Evolutionary conservation across 2,329 filamentous ascomycete genomes (phyloP), one percentile per base, ranked within the genome.

Genomic region (Aspergillus chevalieri): DNA sequence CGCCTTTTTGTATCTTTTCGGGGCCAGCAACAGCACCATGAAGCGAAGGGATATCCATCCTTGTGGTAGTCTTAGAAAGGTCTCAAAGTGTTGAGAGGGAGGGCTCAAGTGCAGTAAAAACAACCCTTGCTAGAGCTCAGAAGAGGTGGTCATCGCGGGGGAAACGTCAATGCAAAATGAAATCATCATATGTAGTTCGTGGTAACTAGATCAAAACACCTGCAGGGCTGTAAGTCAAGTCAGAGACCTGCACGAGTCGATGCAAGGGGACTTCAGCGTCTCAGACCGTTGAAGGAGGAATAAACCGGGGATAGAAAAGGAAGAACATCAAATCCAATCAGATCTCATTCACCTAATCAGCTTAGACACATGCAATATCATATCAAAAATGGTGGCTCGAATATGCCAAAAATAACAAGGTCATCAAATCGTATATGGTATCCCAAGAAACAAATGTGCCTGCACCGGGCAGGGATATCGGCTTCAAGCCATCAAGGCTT

Each of bases 221-320:
- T 57, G 58, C 58, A 57, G 44, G 22, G 44, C 43, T 43, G 22
- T 36, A 36, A 44, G 44, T 38, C 14, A 34, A 46, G 44, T 44
- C 46, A 17, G 33, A 54, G 46, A 24, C 50, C 53, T 52, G 48
- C 52, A 55, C 33, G 47, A 14, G 10, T 38, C 4, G 9, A 56
- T 52, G 57, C 57, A 60, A 60, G 59, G 58, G 49, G 43, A 44
- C 6, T 12, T 22, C 19, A 46, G 19, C 41, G 38, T 43, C 28
- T 17, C 43, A 46, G 34, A 47, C 22, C 47, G 34, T 33, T 24
- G 21, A 17, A 51, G 42, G 49, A 57, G 47, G 12, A 10, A 17
- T 26, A 12, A 12, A 43, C 14, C 14, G 15, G 19, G 19, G 14
- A 36, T 24, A 39, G n/a, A 28, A 48, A 47, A 36, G 30, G 15